Evolutionary conservation across 2,329 filamentous ascomycete genomes (phyloP).

Genomic region (Emergomyces orientalis): DNA sequence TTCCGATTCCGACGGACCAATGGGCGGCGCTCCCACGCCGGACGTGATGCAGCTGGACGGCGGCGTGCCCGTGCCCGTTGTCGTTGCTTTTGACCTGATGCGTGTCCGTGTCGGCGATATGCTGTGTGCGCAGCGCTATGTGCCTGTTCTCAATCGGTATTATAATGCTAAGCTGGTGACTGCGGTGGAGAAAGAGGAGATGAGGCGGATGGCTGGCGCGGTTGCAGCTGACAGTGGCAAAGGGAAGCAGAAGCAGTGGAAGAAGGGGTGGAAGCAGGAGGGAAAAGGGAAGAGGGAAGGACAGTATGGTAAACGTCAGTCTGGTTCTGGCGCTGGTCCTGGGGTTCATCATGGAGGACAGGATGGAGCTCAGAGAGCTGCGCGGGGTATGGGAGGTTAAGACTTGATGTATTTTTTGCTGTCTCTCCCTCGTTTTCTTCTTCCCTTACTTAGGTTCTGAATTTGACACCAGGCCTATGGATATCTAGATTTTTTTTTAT

Average conservation of each 20-base stretch:
- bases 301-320: neutral
- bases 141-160: constrained; percentile 44
- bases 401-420: neutral
- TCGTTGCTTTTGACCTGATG: constrained; percentile 57
- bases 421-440: neutral
- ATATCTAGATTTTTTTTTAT: neutral
- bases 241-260: constrained; percentile 17
- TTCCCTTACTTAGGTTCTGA: too few species aligned
- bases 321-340: neutral
- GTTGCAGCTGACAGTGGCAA: constrained; percentile 11
- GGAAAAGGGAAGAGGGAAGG: neutral
- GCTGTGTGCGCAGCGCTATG: constrained; percentile 47
- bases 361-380: neutral
- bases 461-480: neutral
- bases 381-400: neutral
- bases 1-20: neutral
- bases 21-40: neutral
- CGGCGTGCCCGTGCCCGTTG: constrained; percentile 43
- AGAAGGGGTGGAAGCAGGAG: constrained; percentile 14
- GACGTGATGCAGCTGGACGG: constrained; percentile 12
- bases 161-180: constrained; percentile 35
- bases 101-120: constrained; percentile 52
- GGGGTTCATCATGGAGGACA: neutral
- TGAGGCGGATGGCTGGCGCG: constrained; percentile 5
- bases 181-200: constrained; percentile 30